Evolutionary conservation across 495 filamentous ascomycete species (phyloP).

Genomic region (Parmelia sp.): DNA sequence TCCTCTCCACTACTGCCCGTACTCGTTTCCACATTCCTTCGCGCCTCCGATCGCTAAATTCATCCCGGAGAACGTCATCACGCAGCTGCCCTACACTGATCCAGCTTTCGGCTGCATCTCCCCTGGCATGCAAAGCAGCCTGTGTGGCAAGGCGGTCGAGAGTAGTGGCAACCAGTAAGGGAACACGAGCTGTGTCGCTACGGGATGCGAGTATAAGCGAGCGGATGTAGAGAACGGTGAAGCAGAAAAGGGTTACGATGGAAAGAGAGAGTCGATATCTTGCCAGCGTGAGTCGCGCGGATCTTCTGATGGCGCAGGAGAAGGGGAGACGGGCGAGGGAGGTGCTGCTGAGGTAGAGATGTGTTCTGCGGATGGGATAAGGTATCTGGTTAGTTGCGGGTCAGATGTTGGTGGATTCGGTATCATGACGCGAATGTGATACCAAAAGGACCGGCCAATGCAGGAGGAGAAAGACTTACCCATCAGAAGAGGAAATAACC

Average conservation of each 20-base stretch:
- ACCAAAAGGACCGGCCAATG: constrained; percentile 15
- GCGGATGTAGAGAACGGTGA: constrained; percentile 50
- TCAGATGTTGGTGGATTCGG: constrained; percentile 31
- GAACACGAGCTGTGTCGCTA: constrained; percentile 62
- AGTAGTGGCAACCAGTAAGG: constrained; percentile 70
- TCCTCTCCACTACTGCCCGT: constrained; percentile 76
- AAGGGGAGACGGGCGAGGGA: constrained; percentile 86
- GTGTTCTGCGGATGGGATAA: constrained; percentile 65
- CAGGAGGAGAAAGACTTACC: constrained; percentile 57
- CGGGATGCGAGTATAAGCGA: constrained; percentile 49
- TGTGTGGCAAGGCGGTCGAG: constrained; percentile 76
- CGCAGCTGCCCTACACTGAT: constrained; percentile 82
- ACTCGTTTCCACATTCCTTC: constrained; percentile 78
- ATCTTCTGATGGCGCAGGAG: constrained; percentile 79
- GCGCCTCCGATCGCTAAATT: constrained; percentile 66
- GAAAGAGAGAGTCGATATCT: constrained; percentile 92
- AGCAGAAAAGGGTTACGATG: constrained; percentile 51
- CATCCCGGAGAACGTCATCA: constrained; percentile 80
- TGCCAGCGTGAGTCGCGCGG: constrained; percentile 85
- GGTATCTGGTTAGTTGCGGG: constrained; percentile 69
- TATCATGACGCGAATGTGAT: constrained; percentile 10
- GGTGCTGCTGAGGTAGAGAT: constrained; percentile 55
- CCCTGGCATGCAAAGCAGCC: constrained; percentile 66
- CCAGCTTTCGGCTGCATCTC: constrained; percentile 60
- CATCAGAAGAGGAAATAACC: constrained; percentile 58